Evolutionary conservation across 345 rosid species (phyloP).

Genomic region (Ceriops decandra): DNA sequence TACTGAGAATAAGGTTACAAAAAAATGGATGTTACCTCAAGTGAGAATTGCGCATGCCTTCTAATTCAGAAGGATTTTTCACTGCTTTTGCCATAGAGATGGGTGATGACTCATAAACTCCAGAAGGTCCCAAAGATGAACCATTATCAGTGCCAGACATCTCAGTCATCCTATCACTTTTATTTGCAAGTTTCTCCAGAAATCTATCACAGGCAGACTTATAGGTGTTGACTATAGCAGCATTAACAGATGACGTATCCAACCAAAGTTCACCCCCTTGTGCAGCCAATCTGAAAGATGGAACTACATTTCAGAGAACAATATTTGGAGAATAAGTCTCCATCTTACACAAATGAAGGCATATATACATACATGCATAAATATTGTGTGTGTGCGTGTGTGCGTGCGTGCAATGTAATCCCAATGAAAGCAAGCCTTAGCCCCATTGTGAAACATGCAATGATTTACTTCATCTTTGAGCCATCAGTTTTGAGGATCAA

Average conservation of each 20-base stretch:
- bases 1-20: neutral
- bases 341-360: neutral
- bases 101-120: constrained; percentile 73
- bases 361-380: neutral
- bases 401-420: neutral
- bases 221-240: constrained; percentile 74
- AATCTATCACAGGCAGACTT: constrained; percentile 53
- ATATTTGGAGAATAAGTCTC: constrained; percentile 11
- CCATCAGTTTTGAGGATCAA: neutral
- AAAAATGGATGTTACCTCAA: constrained; percentile 49
- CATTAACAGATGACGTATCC: constrained; percentile 76
- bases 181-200: constrained; percentile 29
- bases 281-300: constrained; percentile 57
- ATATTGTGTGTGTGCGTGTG: neutral
- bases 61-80: constrained; percentile 74
- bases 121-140: constrained; percentile 45
- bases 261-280: constrained; percentile 74
- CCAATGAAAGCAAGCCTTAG: no score
- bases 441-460: neutral
- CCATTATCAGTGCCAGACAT: constrained; percentile 27
- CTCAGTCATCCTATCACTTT: constrained; percentile 31
- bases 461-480: neutral
- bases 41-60: constrained; percentile 85
- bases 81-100: constrained; percentile 77
- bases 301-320: constrained; percentile 13